These are phyloP conservation scores for Aspergillus hortae DNA, from an alignment of 2,329 filamentous ascomycete species.

Conservation along the genomic window DNA sequence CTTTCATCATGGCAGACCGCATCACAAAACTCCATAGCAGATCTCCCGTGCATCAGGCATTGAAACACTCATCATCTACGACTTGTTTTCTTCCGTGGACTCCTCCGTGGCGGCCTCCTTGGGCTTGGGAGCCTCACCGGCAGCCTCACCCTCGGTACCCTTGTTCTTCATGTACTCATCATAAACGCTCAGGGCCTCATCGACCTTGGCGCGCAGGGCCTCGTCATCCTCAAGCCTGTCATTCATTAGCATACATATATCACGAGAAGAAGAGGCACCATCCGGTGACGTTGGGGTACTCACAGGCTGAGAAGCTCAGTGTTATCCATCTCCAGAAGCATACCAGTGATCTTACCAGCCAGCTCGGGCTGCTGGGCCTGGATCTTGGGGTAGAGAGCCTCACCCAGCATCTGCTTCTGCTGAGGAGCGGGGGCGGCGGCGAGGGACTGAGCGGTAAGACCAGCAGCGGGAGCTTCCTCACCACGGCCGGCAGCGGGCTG, in stretches of 20 bases:
- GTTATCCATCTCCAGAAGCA: constrained; percentile 99
- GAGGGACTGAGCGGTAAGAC: constrained; percentile 52
- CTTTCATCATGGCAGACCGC: constrained; percentile 22
- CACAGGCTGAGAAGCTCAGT: constrained; percentile 89
- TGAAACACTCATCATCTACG: constrained; percentile 28
- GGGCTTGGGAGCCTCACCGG: constrained; percentile 43
- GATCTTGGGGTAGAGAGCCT: constrained; percentile 98
- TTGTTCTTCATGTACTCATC: constrained; percentile 98
- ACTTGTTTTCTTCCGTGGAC: constrained; percentile 39
- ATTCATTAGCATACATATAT: constrained; percentile 9
- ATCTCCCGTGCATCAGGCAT: constrained; percentile 13
- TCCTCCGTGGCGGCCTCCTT: constrained; percentile 44
- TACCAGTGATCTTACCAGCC: constrained; percentile 98
- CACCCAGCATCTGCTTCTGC: constrained; percentile 98
- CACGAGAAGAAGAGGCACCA: not conserved
- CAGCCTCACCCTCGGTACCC: constrained; percentile 40
- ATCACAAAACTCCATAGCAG: constrained; percentile 8
- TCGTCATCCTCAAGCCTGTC: constrained; percentile 80
- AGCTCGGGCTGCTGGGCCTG: constrained; percentile 89
- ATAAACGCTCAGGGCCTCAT: constrained; percentile 94
- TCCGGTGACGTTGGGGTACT: constrained; percentile 46
- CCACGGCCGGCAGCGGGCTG: constrained; percentile 37
- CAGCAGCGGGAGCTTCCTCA: constrained; percentile 34
- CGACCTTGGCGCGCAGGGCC: constrained; percentile 90
- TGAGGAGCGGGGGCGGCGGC: constrained; percentile 60